Conservation (phyloP, 2,329 filamentous ascomycete genomes). For the Erysiphe neolycopersici region DNA sequence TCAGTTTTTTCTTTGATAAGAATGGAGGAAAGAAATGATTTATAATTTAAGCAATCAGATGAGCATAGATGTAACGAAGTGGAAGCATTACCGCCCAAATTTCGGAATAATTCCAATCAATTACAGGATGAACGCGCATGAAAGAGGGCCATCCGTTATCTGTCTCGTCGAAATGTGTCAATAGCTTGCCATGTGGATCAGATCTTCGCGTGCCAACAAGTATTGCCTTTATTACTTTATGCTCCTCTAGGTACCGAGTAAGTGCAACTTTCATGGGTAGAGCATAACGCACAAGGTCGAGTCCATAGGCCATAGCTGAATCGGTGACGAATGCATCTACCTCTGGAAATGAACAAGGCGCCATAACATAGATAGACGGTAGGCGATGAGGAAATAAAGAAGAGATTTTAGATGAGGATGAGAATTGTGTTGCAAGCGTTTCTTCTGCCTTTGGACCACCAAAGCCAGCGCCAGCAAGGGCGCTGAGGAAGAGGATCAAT, state of each 20-base stretch:
- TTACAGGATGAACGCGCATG: conserved; percentile 81
- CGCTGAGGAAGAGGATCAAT: conserved; percentile 58
- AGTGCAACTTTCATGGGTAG: conserved; percentile 63
- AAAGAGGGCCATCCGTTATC: conserved; percentile 78
- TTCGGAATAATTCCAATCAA: conserved; percentile 92
- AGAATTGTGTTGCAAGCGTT: conserved; percentile 11
- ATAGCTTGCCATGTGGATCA: conserved; percentile 59
- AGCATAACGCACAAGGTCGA: conserved; percentile 48
- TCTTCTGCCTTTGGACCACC: conserved; percentile 7
- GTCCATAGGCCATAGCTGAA: conserved; percentile 41
- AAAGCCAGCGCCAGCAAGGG: conserved; percentile 22
- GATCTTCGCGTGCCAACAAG: conserved; percentile 75
- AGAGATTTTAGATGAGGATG: conserved; percentile 5
- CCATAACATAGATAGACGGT: conserved; percentile 72
- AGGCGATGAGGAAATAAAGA: conserved; percentile 19
- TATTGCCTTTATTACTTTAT: conserved; percentile 42
- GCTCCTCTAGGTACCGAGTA: conserved; percentile 42
- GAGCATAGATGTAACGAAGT: neutral
- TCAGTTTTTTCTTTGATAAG: conserved; percentile 3
- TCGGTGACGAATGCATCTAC: conserved; percentile 60
- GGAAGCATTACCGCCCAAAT: conserved; percentile 60
- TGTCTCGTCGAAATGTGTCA: conserved; percentile 67
- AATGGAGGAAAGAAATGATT: neutral
- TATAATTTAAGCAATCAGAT: neutral
- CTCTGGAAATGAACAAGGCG: conserved; percentile 56